Evolutionary conservation across 2,329 filamentous ascomycete genomes (phyloP).

Genomic region (Ceratocystis harringtonii): DNA sequence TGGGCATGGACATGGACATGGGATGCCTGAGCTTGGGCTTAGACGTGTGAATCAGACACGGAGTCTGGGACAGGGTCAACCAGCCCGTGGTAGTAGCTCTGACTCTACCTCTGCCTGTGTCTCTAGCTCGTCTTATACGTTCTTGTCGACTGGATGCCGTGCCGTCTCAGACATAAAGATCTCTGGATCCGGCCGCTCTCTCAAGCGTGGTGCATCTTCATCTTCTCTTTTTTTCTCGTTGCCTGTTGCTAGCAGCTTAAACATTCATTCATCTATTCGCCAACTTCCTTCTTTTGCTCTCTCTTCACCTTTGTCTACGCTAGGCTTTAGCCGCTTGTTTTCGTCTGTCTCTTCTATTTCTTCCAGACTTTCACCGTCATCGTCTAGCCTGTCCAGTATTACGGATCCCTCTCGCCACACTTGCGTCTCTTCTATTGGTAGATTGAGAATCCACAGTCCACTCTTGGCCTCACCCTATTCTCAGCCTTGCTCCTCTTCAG

Average conservation of each 20-base stretch:
- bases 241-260: not conserved
- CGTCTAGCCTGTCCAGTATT: not conserved
- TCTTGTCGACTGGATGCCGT: conserved; percentile 7
- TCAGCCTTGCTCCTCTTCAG: conserved; percentile 9
- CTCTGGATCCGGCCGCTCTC: conserved; percentile 10
- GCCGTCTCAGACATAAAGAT: conserved; percentile 17
- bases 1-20: conserved; percentile 10
- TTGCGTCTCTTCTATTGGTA: conserved; percentile 15
- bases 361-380: not conserved
- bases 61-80: conserved; percentile 12
- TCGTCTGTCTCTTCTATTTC: not conserved
- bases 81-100: not conserved
- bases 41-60: conserved; percentile 11
- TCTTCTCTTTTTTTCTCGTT: conserved; percentile 5
- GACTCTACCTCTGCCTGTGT: not conserved
- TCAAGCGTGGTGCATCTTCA: not conserved
- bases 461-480: conserved; percentile 1
- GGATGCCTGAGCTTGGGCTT: not conserved
- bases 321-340: not conserved
- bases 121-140: conserved; percentile 8
- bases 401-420: conserved; percentile 1
- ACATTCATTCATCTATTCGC: not conserved
- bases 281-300: conserved; percentile 9
- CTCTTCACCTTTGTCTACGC: not conserved
- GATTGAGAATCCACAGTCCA: conserved; percentile 12